Conservation (phyloP, 2,329 filamentous ascomycete genomes). For the Hypoxylon sp. region DNA sequence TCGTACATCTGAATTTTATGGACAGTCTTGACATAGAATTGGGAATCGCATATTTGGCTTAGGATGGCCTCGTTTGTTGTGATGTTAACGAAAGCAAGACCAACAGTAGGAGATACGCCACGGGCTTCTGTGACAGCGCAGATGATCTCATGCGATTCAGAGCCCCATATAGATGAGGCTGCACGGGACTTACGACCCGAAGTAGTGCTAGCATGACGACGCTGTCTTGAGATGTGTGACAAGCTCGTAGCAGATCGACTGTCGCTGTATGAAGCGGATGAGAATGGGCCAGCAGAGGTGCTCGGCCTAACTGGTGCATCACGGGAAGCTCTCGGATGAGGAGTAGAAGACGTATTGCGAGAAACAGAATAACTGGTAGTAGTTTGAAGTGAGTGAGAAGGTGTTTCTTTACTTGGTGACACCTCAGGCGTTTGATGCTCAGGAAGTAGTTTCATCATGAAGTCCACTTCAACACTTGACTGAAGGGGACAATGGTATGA, state of each 20-base stretch:
- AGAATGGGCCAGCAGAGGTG: conserved; percentile 50
- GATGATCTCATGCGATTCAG: conserved; percentile 78
- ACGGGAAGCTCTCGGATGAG: conserved; percentile 28
- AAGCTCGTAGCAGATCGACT: conserved; percentile 51
- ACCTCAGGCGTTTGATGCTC: conserved; percentile 30
- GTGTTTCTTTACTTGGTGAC: conserved; percentile 41
- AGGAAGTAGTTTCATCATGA: conserved; percentile 16
- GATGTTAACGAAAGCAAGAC: conserved; percentile 88
- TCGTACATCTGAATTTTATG: conserved; percentile 88
- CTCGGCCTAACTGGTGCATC: conserved; percentile 37
- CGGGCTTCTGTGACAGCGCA: conserved; percentile 91
- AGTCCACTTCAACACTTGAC: not conserved
- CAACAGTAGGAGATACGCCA: conserved; percentile 87
- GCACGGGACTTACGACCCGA: conserved; percentile 64
- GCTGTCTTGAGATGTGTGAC: conserved; percentile 45
- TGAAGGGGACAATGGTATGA: not conserved
- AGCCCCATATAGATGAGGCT: conserved; percentile 60
- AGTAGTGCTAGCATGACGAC: conserved; percentile 56
- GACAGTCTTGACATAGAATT: conserved; percentile 89
- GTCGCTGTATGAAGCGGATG: conserved; percentile 47
- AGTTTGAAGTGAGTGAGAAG: conserved; percentile 19
- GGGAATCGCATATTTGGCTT: conserved; percentile 92
- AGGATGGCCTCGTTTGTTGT: conserved; percentile 87
- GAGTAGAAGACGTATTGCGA: conserved; percentile 45
- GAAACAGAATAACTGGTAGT: conserved; percentile 31